These are phyloP conservation scores for Botrytis fabae DNA, from an alignment of 2,329 filamentous ascomycete genomes.

Conservation along the genomic window DNA sequence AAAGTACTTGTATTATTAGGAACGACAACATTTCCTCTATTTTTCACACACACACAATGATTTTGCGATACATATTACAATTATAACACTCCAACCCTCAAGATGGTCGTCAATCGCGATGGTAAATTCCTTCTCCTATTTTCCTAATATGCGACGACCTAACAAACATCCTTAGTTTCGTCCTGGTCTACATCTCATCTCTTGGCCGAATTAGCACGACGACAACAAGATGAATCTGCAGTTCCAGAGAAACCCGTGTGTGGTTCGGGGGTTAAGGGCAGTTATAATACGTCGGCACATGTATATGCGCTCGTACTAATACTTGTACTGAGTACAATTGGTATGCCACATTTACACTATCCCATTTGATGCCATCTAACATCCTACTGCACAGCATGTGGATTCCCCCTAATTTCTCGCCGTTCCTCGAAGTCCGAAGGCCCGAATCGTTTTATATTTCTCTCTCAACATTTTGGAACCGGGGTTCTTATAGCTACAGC, in stretches of 20 bases:
- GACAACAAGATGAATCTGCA: conserved; percentile 43
- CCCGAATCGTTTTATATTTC: conserved; percentile 48
- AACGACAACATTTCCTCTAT: not conserved
- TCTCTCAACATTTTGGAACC: conserved; percentile 71
- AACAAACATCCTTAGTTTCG: conserved; percentile 14
- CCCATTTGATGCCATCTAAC: conserved; percentile 17
- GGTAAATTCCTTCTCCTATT: not conserved
- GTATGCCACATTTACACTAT: conserved; percentile 35
- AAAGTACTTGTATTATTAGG: not conserved
- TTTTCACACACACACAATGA: conserved; percentile 6
- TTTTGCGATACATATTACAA: conserved; percentile 9
- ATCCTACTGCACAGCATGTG: conserved; percentile 37
- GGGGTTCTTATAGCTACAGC: conserved; percentile 84
- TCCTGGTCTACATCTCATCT: conserved; percentile 42
- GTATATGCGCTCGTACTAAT: conserved; percentile 60
- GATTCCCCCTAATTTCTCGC: conserved; percentile 40
- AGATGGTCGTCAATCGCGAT: conserved; percentile 22
- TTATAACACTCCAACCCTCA: conserved; percentile 19
- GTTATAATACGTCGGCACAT: conserved; percentile 57
- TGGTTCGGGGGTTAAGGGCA: conserved; percentile 50
- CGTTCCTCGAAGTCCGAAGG: conserved; percentile 36
- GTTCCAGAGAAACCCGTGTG: conserved; percentile 47
- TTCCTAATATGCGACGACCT: not conserved
- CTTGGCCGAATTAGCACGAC: conserved; percentile 50
- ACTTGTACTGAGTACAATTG: conserved; percentile 53